Evolutionary conservation across 2,329 filamentous ascomycete species (phyloP).

Genomic region (Elsinoe batatas): DNA sequence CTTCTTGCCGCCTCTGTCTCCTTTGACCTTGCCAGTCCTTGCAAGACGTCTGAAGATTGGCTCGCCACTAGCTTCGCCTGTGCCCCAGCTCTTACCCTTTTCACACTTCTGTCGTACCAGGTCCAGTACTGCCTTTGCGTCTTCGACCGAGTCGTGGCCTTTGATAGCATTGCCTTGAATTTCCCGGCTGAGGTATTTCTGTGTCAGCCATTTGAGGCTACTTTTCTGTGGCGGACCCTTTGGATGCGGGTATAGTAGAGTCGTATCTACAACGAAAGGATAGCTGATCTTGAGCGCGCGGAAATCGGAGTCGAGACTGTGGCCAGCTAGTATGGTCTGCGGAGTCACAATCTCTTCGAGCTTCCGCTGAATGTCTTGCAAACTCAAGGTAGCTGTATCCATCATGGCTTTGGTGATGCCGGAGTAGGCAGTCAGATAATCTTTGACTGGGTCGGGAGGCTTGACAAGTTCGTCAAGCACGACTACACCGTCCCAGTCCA

Average conservation of each 20-base stretch:
- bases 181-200: slow-evolving; percentile 75
- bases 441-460: slow-evolving; percentile 73
- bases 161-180: slow-evolving; percentile 68
- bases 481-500: slow-evolving; percentile 74
- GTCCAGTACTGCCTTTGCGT: slow-evolving; percentile 82
- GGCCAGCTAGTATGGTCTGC: slow-evolving; percentile 64
- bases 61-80: slow-evolving; percentile 67
- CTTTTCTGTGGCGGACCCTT: slow-evolving; percentile 83
- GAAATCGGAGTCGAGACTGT: slow-evolving; percentile 75
- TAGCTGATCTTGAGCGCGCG: slow-evolving; percentile 78
- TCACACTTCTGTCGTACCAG: slow-evolving; percentile 94
- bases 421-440: slow-evolving; percentile 79
- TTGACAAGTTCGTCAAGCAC: slow-evolving; percentile 88
- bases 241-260: slow-evolving; percentile 80
- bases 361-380: slow-evolving; percentile 70
- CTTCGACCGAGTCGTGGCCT: slow-evolving; percentile 88
- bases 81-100: slow-evolving; percentile 78
- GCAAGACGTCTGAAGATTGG: slow-evolving; percentile 78
- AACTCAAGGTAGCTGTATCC: slow-evolving; percentile 68
- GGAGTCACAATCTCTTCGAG: slow-evolving; percentile 57
- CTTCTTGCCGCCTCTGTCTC: slow-evolving; percentile 30
- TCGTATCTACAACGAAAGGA: slow-evolving; percentile 88
- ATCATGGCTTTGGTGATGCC: slow-evolving; percentile 87
- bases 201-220: slow-evolving; percentile 77
- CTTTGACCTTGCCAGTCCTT: slow-evolving; percentile 20